Evolutionary conservation across 257 asterid genomes (phyloP).

Genomic region (Nicotiana tabacum): DNA sequence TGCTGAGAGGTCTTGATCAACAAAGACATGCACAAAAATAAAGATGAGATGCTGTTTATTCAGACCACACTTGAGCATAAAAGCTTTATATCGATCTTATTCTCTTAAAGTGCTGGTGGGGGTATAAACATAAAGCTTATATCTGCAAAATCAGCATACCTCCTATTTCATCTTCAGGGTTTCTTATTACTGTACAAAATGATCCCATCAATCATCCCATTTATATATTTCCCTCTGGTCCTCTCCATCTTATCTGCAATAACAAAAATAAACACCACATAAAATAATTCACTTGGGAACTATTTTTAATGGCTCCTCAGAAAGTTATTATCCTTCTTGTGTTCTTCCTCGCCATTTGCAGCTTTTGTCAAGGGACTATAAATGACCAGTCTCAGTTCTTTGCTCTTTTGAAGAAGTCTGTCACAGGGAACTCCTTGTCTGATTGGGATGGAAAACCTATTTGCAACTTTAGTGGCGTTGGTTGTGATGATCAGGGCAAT

Average conservation of each 20-base stretch:
- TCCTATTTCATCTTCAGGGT: slow-evolving; percentile 27
- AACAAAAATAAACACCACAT: slow-evolving; percentile 12
- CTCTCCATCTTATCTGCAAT: slow-evolving; percentile 29
- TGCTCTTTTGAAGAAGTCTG: slow-evolving; percentile 27
- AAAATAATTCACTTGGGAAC: not conserved
- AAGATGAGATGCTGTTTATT: slow-evolving; percentile 20
- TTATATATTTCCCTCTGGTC: slow-evolving; percentile 45
- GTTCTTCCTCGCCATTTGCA: slow-evolving; percentile 16
- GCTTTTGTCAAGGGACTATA: slow-evolving; percentile 22
- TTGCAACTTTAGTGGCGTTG: slow-evolving; percentile 54
- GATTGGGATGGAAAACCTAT: slow-evolving; percentile 35
- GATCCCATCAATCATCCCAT: slow-evolving; percentile 29
- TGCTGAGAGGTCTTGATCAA: not conserved
- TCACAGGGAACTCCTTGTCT: slow-evolving; percentile 35
- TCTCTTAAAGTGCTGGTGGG: slow-evolving; percentile 38
- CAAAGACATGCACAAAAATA: slow-evolving; percentile 12
- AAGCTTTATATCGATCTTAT: slow-evolving; percentile 33
- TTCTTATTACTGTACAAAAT: slow-evolving; percentile 28
- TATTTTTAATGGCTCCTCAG: slow-evolving; percentile 31
- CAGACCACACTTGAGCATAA: slow-evolving; percentile 21
- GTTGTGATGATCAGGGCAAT: slow-evolving; percentile 42
- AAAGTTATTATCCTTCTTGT: slow-evolving; percentile 16
- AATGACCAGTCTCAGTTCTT: slow-evolving; percentile 45
- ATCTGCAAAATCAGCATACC: slow-evolving; percentile 51
- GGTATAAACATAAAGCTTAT: slow-evolving; percentile 55